Conservation (phyloP, 768 basidiomycete genomes). For the Pleurotus citrinopileatus region DNA sequence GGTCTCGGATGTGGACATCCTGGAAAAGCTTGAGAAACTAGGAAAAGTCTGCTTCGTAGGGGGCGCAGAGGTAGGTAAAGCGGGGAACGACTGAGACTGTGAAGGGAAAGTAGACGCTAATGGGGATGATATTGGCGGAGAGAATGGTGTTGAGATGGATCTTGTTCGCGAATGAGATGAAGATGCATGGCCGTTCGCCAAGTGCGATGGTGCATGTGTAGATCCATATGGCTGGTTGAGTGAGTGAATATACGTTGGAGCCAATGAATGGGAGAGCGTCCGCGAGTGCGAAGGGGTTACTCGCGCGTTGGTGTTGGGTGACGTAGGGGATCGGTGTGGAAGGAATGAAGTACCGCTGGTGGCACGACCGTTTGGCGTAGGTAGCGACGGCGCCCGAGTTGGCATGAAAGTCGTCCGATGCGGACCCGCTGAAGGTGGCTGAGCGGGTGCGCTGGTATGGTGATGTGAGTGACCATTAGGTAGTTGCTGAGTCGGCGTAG, state of each 20-base stretch:
- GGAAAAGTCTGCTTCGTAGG: slow-evolving; percentile 8
- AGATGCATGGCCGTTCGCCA: slow-evolving; percentile 19
- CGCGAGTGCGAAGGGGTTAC: slow-evolving; percentile 1
- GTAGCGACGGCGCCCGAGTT: not conserved
- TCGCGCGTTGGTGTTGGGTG: not conserved
- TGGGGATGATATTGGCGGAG: slow-evolving; percentile 17
- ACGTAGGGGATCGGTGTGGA: not conserved
- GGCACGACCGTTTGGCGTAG: slow-evolving; percentile 4
- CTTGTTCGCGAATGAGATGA: slow-evolving; percentile 23
- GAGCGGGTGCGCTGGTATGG: not conserved
- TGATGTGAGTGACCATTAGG: slow-evolving; percentile 8
- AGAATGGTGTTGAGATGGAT: slow-evolving; percentile 17
- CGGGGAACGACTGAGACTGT: slow-evolving; percentile 15
- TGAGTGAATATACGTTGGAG: slow-evolving; percentile 1
- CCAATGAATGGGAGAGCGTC: slow-evolving; percentile 3
- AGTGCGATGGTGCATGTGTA: slow-evolving; percentile 12
- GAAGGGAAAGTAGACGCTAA: slow-evolving; percentile 14
- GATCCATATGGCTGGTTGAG: slow-evolving; percentile 6
- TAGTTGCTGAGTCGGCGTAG: slow-evolving; percentile 16
- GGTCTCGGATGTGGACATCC: slow-evolving; percentile 4
- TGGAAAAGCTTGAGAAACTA: not conserved
- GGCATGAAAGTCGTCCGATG: slow-evolving; percentile 20
- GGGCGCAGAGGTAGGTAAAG: slow-evolving; percentile 9
- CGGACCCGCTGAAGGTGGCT: slow-evolving; percentile 22
- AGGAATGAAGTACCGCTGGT: not conserved